These are phyloP conservation scores for Decorospora gaudefroyi DNA, from an alignment of 2,329 filamentous ascomycete species.

Conservation along the genomic window DNA sequence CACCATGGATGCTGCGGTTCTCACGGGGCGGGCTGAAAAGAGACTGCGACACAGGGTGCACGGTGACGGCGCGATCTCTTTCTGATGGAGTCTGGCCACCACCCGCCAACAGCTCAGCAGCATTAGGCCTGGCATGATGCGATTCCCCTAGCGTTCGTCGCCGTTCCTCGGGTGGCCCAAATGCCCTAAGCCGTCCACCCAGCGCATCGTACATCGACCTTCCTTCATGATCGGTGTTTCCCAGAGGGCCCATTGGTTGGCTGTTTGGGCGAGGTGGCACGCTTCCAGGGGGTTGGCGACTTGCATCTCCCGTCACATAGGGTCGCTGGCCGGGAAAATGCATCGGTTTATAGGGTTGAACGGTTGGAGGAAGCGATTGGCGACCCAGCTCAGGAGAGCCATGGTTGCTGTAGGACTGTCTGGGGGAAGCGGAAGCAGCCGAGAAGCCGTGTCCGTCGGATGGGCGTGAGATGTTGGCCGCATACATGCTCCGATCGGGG, in stretches of 20 bases:
- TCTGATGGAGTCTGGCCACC: slow-evolving; percentile 25
- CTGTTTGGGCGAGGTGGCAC: slow-evolving; percentile 49
- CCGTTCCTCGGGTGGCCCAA: slow-evolving; percentile 41
- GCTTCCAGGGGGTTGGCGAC: slow-evolving; percentile 30
- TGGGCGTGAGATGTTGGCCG: slow-evolving; percentile 29
- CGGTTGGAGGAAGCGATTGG: slow-evolving; percentile 36
- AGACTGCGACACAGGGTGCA: slow-evolving; percentile 48
- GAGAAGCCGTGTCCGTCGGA: slow-evolving; percentile 36
- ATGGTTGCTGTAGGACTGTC: slow-evolving; percentile 41
- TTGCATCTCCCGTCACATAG: slow-evolving; percentile 38
- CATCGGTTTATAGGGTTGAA: slow-evolving; percentile 44
- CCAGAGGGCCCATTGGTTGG: slow-evolving; percentile 43
- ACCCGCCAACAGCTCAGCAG: slow-evolving; percentile 39
- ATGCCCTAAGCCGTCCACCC: slow-evolving; percentile 32
- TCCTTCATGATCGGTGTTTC: slow-evolving; percentile 30
- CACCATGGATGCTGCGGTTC: slow-evolving; percentile 23
- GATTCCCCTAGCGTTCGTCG: slow-evolving; percentile 45
- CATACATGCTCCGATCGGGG: slow-evolving; percentile 44
- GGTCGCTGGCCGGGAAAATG: slow-evolving; percentile 37
- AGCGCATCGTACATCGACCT: slow-evolving; percentile 30
- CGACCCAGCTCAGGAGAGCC: slow-evolving; percentile 45
- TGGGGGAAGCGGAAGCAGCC: slow-evolving; percentile 40
- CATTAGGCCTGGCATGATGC: slow-evolving; percentile 41
- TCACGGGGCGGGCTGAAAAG: slow-evolving; percentile 46
- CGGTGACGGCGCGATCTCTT: slow-evolving; percentile 45